phyloP scores from a whole-genome alignment of 2,329 filamentous ascomycete species.

The Ophiostoma triangulosporum region DNA sequence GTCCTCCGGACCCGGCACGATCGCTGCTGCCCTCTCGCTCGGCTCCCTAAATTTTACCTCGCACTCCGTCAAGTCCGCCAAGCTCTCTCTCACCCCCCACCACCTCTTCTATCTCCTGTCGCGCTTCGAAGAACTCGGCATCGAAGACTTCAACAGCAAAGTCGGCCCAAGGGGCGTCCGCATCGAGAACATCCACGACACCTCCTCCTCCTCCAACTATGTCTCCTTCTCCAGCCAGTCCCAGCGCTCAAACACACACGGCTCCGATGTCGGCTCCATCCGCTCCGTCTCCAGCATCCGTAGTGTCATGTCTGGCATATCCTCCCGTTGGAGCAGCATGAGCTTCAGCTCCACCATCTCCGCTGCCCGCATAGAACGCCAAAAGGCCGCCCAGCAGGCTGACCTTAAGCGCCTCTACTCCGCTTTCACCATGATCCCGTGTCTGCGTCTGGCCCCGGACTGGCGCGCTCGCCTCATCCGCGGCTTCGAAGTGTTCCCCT shows the following conservation, averaged over 20 bases:
- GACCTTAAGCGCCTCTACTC: constrained; percentile 96
- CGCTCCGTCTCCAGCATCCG: constrained; percentile 93
- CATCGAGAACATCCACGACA: constrained; percentile 85
- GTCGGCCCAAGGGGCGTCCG: constrained; percentile 95
- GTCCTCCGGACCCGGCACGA: constrained; percentile 55
- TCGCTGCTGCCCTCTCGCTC: constrained; percentile 77
- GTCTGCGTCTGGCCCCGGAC: constrained; percentile 78
- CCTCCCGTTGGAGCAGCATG: constrained; percentile 78
- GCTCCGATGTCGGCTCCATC: constrained; percentile 78
- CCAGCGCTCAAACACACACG: constrained; percentile 63
- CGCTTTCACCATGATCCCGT: constrained; percentile 95
- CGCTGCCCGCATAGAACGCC: constrained; percentile 72
- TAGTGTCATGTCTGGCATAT: constrained; percentile 96
- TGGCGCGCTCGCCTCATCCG: constrained; percentile 80
- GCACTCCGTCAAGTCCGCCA: constrained; percentile 73
- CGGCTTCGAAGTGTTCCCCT: constrained; percentile 94
- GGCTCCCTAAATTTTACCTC: constrained; percentile 76
- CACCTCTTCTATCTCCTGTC: constrained; percentile 95
- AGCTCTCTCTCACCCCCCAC: constrained; percentile 84
- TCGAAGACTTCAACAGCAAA: constrained; percentile 73
- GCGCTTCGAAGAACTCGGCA: constrained; percentile 83
- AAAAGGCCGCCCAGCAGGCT: constrained; percentile 70
- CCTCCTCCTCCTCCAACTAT: constrained; percentile 77
- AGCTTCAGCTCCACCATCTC: constrained; percentile 70
- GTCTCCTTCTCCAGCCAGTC: constrained; percentile 86